Base-by-base conservation (phyloP, 768 basidiomycete genomes). In the Boletus pseudo-olivaceus region DNA sequence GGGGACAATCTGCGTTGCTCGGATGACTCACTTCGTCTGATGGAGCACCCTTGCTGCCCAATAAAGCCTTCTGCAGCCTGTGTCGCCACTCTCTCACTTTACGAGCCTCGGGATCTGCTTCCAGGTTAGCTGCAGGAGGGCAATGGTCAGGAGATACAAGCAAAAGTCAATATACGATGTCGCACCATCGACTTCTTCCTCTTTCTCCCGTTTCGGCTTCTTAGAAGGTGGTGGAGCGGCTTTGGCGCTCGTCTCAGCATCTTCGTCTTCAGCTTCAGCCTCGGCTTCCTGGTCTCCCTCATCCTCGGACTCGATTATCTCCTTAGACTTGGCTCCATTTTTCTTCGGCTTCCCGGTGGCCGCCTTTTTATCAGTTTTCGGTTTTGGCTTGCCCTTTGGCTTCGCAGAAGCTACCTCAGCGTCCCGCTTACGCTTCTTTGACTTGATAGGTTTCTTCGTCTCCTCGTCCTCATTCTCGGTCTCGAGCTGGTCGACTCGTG, bases 61-160 rank as follows among this genome's bases (percentile, higher is more conserved):
- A 67, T 75, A 93, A 88, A 0, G 83, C 88, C 70, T 93, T 89
- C 73, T 98, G 94, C 3, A 97, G 79, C 70, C 84, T 88, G 70
- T 96, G 93, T 60, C 95, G 79, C 93, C 94, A 96, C 54, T 90
- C 88, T 65, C 89, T 85, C 62, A 95, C 92, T 69, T 87, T 85
- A 51, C 75, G 63, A 23, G 84, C 87, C 56, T 88, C 86, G 2
- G 78, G 78, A 68, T 88, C 84, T 46, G 69, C 73, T 39, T 74
- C 71, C 50, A 84, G 58, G 48, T 76, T 75, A 53, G 75, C 77
- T 77, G 47, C 23, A 45, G 44, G 15, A 6, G 32, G 48, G 34
- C 1, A 11, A 32, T 43, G 38, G 54, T 62, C 46, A 64, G 52
- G 5, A 57, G 17, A 50, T 7, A 14, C 8, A 19, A 49, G 19